Evolutionary conservation across 192 early-diverging fungal genomes (phyloP).

Genomic region (Umbelopsis sp.): DNA sequence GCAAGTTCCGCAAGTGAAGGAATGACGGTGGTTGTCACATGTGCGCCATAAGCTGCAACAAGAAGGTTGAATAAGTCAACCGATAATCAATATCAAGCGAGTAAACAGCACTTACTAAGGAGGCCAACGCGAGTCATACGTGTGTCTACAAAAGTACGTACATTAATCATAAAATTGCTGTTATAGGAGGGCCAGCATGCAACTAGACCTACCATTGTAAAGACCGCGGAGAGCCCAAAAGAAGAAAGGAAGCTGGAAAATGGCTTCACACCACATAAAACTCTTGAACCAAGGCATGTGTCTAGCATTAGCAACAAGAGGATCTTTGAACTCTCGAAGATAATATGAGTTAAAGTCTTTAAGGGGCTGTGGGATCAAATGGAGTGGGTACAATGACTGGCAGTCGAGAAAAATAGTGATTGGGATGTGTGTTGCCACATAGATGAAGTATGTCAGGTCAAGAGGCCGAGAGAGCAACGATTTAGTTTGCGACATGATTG

Average conservation of each 20-base stretch:
- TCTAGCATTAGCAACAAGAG: conserved; percentile 56
- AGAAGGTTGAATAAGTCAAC: conserved; percentile 36
- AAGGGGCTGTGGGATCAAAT: conserved; percentile 37
- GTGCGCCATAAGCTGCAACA: conserved; percentile 68
- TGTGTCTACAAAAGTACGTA: not conserved
- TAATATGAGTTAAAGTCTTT: conserved; percentile 46
- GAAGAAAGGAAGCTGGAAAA: conserved; percentile 74
- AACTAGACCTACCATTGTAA: conserved; percentile 45
- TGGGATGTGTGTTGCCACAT: conserved; percentile 76
- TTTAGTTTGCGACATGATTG: not conserved
- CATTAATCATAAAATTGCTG: not conserved
- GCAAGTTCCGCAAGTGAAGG: conserved; percentile 58
- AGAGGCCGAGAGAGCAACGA: conserved; percentile 43
- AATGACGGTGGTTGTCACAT: conserved; percentile 73
- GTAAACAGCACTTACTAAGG: conserved; percentile 4
- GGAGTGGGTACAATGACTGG: conserved; percentile 53
- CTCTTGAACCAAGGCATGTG: conserved; percentile 64
- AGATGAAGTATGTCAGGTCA: conserved; percentile 65
- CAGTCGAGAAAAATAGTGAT: conserved; percentile 63
- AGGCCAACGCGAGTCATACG: not conserved
- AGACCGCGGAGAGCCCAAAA: conserved; percentile 61
- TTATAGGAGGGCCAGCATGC: no score
- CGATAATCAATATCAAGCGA: not conserved
- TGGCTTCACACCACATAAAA: conserved; percentile 61
- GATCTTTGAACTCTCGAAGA: conserved; percentile 58